phyloP scores from a whole-genome alignment of 805 yeast species.

The Vanderwaltozyma polyspora region DNA sequence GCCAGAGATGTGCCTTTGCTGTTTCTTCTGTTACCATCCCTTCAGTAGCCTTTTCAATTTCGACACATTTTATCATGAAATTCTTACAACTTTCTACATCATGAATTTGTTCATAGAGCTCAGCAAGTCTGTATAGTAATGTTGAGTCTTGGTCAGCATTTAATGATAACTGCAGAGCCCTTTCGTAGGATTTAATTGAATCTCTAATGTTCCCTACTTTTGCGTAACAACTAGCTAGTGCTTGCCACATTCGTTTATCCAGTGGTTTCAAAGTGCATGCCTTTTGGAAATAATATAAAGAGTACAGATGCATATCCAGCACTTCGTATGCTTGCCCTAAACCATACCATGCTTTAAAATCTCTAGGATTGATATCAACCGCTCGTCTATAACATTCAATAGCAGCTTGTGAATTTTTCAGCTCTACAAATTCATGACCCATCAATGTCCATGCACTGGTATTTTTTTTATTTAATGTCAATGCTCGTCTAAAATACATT shows the following conservation, averaged over 20 bases:
- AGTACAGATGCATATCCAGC: conserved; percentile 85
- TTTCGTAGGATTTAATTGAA: conserved; percentile 69
- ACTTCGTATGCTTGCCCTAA: conserved; percentile 97
- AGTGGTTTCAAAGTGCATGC: conserved; percentile 81
- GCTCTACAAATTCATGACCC: conserved; percentile 98
- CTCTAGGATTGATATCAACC: conserved; percentile 77
- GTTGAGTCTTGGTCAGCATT: conserved; percentile 45
- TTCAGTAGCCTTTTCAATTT: conserved; percentile 44
- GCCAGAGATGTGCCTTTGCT: conserved; percentile 75
- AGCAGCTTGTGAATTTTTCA: conserved; percentile 94
- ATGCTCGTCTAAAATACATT: conserved; percentile 81
- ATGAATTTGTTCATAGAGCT: conserved; percentile 46
- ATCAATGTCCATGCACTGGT: conserved; percentile 92
- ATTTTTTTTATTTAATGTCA: conserved; percentile 67
- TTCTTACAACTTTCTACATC: conserved; percentile 43
- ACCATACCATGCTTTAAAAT: conserved; percentile 97
- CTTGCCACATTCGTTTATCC: conserved; percentile 95
- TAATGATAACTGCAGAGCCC: conserved; percentile 49
- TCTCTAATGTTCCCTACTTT: conserved; percentile 60
- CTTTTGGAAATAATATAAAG: conserved; percentile 82
- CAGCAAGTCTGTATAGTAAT: conserved; percentile 53
- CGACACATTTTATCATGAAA: conserved; percentile 55
- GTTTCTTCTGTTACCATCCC: conserved; percentile 58
- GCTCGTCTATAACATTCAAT: conserved; percentile 91
- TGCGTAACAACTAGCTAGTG: conserved; percentile 81